Base-by-base conservation (phyloP, 768 basidiomycete genomes). In the Coprinopsis marcescibilis region DNA sequence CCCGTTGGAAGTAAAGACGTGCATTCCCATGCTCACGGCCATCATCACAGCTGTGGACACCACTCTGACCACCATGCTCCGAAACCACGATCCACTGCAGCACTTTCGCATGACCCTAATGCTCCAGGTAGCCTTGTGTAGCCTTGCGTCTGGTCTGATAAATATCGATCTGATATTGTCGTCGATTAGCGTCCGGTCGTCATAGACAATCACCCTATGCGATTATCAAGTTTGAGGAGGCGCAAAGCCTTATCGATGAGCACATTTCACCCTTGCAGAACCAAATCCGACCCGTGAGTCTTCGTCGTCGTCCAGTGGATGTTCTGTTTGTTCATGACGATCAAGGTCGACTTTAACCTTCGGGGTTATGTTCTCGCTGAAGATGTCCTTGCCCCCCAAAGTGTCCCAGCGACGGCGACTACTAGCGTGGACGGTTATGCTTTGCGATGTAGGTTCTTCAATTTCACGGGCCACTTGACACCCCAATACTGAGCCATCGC, bases 351-450 rank as follows among this genome's bases (percentile, higher is more conserved):
- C 8, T 56, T 72, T 3, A 53, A 59, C 1, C 67, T 95, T n/a
- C 64, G 71, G 20, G 89, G 86, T 0, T 71, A 81, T 52, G 72
- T 91, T 19, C 72, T 93, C 1, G 87, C 88, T 0, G 81, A 89
- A 60, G 80, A 89, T 47, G 78, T 93, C 3, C 65, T 71, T 50
- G 81, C 89, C 3, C 67, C 77, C 1, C 69, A 75, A 25, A 68
- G 87, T 55, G 74, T 87, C 0, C 91, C 91, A 2, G 59, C 61
- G 3, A 74, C 74, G 1, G 61, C 69, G 14, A 89, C 87, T 1
- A 91, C 91, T 4, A 93, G 80, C 53, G 89, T 91, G 10, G 91
- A 94, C 60, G 91, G 91, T 0, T 95, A 95, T 58, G 91, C 91
- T 3, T 62, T 93, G 1, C 70, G 78, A 49, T 80, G 87, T 88